A percentile compares a stretch with the other conserved stretches of the same genome.
phyloP scores from a whole-genome alignment of 768 basidiomycete species.

The Pholiota microspora region DNA sequence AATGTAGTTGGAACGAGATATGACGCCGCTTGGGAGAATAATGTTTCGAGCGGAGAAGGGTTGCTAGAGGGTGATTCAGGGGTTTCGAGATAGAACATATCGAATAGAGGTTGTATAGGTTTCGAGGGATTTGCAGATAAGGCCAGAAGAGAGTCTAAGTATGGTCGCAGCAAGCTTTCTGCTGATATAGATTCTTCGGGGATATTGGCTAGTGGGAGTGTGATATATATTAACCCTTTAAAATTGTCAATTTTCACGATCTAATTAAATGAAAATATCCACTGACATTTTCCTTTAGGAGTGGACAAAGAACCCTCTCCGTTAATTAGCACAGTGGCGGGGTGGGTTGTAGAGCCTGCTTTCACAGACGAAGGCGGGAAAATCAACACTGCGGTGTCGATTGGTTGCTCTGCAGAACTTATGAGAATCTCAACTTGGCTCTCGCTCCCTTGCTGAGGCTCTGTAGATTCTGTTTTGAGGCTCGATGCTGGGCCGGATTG shows the following conservation, averaged over 20 bases:
- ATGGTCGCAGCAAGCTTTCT: constrained; percentile 50
- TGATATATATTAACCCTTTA: constrained; percentile 60
- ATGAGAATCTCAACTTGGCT: constrained; percentile 25
- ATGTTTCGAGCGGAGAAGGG: background rate
- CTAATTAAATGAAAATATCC: background rate
- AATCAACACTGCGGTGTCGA: constrained; percentile 69
- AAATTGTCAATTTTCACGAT: constrained; percentile 11
- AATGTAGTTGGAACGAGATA: constrained; percentile 29
- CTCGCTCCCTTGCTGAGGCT: background rate
- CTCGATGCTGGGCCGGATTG: background rate
- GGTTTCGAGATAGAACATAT: constrained; percentile 54
- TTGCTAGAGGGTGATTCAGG: constrained; percentile 9
- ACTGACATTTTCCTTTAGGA: constrained; percentile 71
- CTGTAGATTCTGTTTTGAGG: constrained; percentile 5
- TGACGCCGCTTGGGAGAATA: background rate
- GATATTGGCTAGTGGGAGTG: constrained; percentile 41
- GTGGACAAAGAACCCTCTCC: constrained; percentile 76
- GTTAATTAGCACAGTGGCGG: constrained; percentile 63
- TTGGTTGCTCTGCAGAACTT: constrained; percentile 12
- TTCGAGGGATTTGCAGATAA: constrained; percentile 22
- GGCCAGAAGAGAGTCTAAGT: constrained; percentile 48
- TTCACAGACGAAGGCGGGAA: constrained; percentile 68
- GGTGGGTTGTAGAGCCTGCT: constrained; percentile 44
- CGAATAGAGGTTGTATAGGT: constrained; percentile 43
- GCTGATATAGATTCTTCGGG: constrained; percentile 23